Conservation (phyloP, 768 basidiomycete species). For the Pholiota molesta region DNA sequence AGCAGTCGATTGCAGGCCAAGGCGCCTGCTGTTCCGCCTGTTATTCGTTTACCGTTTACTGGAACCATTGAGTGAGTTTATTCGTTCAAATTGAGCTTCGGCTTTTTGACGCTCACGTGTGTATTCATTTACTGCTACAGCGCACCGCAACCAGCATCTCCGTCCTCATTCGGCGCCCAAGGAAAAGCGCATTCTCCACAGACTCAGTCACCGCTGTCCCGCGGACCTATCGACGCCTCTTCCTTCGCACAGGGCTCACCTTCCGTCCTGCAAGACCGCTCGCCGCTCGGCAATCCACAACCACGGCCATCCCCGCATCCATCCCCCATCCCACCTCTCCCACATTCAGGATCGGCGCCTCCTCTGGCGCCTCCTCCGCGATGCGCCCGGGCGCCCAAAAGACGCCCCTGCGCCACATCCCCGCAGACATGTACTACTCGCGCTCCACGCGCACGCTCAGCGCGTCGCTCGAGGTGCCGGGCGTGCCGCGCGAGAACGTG, state of each 20-base stretch:
- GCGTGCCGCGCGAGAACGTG: conserved; percentile 60
- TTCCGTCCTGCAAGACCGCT: neutral
- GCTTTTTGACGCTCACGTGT: neutral
- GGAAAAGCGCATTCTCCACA: neutral
- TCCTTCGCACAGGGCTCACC: neutral
- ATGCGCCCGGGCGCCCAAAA: neutral
- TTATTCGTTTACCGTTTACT: neutral
- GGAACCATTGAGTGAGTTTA: neutral
- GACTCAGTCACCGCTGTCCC: neutral
- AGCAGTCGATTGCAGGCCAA: neutral
- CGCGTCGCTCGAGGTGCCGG: conserved; percentile 72
- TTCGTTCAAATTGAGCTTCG: neutral
- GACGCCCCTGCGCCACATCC: conserved; percentile 33
- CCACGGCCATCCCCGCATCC: neutral
- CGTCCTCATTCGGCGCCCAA: neutral
- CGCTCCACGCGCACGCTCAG: conserved; percentile 50
- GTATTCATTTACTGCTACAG: neutral
- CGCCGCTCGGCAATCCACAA: neutral
- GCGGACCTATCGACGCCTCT: neutral
- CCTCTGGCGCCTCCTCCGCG: neutral
- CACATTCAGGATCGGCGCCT: neutral
- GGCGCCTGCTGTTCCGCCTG: neutral
- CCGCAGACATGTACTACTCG: conserved; percentile 65
- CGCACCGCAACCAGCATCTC: neutral
- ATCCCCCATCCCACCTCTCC: neutral